Evolutionary conservation across 768 basidiomycete species (phyloP).

Genomic region (Phylloporus sp.): DNA sequence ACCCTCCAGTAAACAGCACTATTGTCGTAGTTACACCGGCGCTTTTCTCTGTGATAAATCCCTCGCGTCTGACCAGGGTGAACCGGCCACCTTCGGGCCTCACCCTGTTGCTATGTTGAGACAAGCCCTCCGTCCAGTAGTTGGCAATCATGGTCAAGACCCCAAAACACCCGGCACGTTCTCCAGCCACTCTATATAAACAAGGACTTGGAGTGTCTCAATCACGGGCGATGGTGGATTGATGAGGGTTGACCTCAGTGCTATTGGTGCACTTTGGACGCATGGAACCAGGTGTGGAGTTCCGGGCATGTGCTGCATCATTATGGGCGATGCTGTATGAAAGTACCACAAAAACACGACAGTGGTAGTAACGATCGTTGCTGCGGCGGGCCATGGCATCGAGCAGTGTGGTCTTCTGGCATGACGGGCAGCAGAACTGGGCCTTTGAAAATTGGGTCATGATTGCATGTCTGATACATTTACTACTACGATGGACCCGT

Average conservation of each 20-base stretch:
- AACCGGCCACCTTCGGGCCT: constrained; percentile 50
- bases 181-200: constrained; percentile 53
- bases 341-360: constrained; percentile 37
- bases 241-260: constrained; percentile 43
- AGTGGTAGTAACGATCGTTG: constrained; percentile 20
- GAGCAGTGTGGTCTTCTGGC: background rate
- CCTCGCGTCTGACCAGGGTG: constrained; percentile 47
- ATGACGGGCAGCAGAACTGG: constrained; percentile 12
- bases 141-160: constrained; percentile 67
- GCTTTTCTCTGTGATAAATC: constrained; percentile 57
- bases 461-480: no score
- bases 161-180: constrained; percentile 70
- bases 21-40: no score
- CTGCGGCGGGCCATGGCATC: constrained; percentile 10
- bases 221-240: constrained; percentile 35
- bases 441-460: no score
- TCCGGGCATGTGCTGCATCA: constrained; percentile 23
- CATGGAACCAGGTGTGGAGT: background rate
- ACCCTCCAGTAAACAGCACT: constrained; percentile 73
- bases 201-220: constrained; percentile 46
- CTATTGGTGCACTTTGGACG: constrained; percentile 14
- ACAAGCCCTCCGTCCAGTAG: constrained; percentile 63
- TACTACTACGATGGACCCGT: constrained; percentile 23
- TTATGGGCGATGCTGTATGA: constrained; percentile 33
- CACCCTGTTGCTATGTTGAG: constrained; percentile 47